Percentiles rank a stretch among this genome's conserved stretches.
These are phyloP conservation scores for sunflower (Helianthus annuus) DNA, from an alignment of 129 eudicot species.

Conservation along the genomic window HanXRQr2.0-SUNRISE NC_035441.2:157394803-157395302, in stretches of 20 bases:
- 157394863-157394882: background rate
- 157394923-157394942: background rate
- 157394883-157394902: background rate
- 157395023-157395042: background rate
- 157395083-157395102: conserved; percentile 56
- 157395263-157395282: conserved; percentile 65
- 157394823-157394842: background rate
- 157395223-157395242: background rate
- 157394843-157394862: background rate
- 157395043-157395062: conserved; percentile 45
- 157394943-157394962: background rate
- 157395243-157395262: conserved; percentile 40
- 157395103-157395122: conserved; percentile 61
- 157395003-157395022: background rate
- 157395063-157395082: conserved; percentile 58
- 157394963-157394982: conserved; percentile 2
- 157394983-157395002: background rate
- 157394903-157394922: background rate
- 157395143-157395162: conserved; percentile 51
- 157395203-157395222: background rate
- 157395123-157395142: conserved; percentile 50
- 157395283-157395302: conserved; percentile 9
- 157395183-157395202: conserved; percentile 23
- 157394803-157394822: background rate
- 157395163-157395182: conserved; percentile 50